Evolutionary conservation across 257 asterid species (phyloP), one percentile per base, ranked within the genome.

Genomic region (Misopates orontium): DNA sequence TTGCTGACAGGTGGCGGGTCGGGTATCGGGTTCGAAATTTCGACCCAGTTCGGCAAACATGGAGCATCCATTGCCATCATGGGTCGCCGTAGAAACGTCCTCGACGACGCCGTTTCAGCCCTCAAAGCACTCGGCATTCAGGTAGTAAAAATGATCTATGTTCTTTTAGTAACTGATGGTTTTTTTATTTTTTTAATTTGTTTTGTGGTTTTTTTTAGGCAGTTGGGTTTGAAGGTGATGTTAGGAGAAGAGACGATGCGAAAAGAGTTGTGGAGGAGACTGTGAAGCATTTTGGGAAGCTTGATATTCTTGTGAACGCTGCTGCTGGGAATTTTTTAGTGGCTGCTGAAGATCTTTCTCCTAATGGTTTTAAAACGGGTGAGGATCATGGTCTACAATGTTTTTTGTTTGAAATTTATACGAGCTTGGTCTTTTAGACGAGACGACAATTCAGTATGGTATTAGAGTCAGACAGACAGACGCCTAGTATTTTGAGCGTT

Each of bases 1-100:
- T 82, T 88, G 4, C 74, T 88, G 70, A 91, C 98, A 8, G 98
- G 98, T 17, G 98, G 96, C 24, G 98, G 95, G 57, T 86, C 98
- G 5, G 98, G 98, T 1, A 88, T 91, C 62, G 96, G 98, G 5
- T 80, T 81, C 25, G 98, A 82, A 79, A 86, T 91, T 67, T 78
- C 96, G 20, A 69, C 84, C 59, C 88, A 91, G 36, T 88, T 91
- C 40, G 96, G 98, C 19, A 86, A 82, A 62, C 98, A 91, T 79
- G 98, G 98, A 56, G 98, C 96, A 58, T 80, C 96, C 77, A 53
- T 91, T 69, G 90, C 90, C 51, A 78, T 88, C 73, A 88, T 91
- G 98, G 98, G 98, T 64, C 98, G 98, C 75, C 96, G 98, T 18
- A 83, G 69, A 42, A 32, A 68, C 62, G 81, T 84, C 70, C 67